Percentiles rank a stretch among this genome's conserved stretches.
Conservation (phyloP, 495 filamentous ascomycete genomes). For the Melanomma pulvis-pyrius region DNA sequence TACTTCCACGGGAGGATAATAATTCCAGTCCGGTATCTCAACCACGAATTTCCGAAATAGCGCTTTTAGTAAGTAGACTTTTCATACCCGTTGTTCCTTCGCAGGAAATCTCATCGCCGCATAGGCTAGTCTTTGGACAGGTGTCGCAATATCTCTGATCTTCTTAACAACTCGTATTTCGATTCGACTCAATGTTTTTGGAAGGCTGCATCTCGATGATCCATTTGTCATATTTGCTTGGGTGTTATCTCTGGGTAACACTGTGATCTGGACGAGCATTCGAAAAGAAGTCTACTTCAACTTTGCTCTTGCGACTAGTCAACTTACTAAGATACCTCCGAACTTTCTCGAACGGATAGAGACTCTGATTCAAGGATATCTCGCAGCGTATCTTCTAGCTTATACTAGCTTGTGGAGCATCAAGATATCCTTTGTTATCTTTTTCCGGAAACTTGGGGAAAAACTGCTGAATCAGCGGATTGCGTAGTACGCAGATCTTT, state of each 20-base stretch:
- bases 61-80: neutral
- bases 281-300: neutral
- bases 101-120: neutral
- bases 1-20: no score
- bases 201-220: constrained; percentile 5
- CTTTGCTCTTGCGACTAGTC: neutral
- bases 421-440: constrained; percentile 43
- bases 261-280: neutral
- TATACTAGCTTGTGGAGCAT: constrained; percentile 37
- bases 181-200: neutral
- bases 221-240: constrained; percentile 11
- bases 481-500: constrained; percentile 38
- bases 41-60: neutral
- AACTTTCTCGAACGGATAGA: constrained; percentile 6
- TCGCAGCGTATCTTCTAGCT: constrained; percentile 31
- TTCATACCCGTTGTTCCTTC: neutral
- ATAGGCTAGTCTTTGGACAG: neutral
- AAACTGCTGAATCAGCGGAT: constrained; percentile 31
- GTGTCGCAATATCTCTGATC: constrained; percentile 1
- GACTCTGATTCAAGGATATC: neutral
- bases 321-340: neutral
- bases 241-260: neutral
- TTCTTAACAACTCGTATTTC: constrained; percentile 1
- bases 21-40: neutral
- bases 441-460: constrained; percentile 39